A percentile compares a stretch with the other conserved stretches of the same genome.
Conservation (phyloP, 305 asterid species). For the Fraxinus sp. region DNA sequence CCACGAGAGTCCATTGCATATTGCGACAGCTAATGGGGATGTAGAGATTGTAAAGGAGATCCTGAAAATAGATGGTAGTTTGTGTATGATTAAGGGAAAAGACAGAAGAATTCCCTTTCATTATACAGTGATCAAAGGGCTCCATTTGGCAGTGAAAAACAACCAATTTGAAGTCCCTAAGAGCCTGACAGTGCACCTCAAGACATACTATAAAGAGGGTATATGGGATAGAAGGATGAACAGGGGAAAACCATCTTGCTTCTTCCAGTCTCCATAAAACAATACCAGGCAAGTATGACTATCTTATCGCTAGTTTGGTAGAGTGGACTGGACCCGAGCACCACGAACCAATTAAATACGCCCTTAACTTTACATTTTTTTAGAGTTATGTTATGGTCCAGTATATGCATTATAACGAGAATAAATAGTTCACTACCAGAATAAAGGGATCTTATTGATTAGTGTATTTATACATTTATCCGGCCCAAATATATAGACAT, state of each 20-base stretch:
- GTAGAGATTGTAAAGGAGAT: slow-evolving; percentile 27
- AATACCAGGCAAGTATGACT: slow-evolving; percentile 12
- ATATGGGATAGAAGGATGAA: background rate
- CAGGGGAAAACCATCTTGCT: slow-evolving; percentile 22
- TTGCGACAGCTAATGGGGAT: slow-evolving; percentile 34
- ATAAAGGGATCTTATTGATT: too few species aligned
- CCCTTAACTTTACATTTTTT: background rate
- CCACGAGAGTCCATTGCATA: slow-evolving; percentile 31
- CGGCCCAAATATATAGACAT: too few species aligned
- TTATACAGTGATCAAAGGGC: background rate
- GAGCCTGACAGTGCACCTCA: slow-evolving; percentile 28
- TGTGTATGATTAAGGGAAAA: slow-evolving; percentile 37
- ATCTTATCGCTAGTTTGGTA: background rate
- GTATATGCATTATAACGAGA: background rate
- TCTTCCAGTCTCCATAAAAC: slow-evolving; percentile 18
- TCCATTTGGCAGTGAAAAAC: slow-evolving; percentile 48
- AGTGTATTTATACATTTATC: too few species aligned
- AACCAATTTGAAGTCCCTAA: slow-evolving; percentile 32
- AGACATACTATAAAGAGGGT: slow-evolving; percentile 18
- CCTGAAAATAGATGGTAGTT: slow-evolving; percentile 10
- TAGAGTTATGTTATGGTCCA: background rate
- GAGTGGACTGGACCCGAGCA: background rate
- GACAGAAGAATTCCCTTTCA: background rate
- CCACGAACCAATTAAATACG: background rate
- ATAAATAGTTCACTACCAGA: background rate